Conservation (phyloP, 2,329 filamentous ascomycete genomes). For the Trichophyton equinum region DNA sequence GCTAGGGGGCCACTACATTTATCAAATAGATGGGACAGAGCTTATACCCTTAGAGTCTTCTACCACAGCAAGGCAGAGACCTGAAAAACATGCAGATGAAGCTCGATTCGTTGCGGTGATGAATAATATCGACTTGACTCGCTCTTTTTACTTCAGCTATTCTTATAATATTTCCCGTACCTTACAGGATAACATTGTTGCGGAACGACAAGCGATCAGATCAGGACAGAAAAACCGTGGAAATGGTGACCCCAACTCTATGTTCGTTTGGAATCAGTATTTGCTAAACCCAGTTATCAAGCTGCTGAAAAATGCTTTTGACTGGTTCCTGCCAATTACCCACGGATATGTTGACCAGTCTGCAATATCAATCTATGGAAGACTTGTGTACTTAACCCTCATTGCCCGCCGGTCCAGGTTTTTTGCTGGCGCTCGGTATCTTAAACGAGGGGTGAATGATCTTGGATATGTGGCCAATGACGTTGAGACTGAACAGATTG, state of each 20-base stretch:
- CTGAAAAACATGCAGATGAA: constrained; percentile 81
- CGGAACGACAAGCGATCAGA: constrained; percentile 59
- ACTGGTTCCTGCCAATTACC: constrained; percentile 93
- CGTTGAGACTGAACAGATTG: constrained; percentile 96
- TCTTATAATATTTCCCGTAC: constrained; percentile 92
- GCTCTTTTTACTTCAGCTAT: constrained; percentile 96
- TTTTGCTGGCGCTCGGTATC: constrained; percentile 85
- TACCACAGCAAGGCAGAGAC: constrained; percentile 52
- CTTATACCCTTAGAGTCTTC: constrained; percentile 73
- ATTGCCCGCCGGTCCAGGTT: constrained; percentile 84
- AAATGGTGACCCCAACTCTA: constrained; percentile 75
- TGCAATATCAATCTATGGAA: constrained; percentile 71
- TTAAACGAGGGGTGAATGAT: constrained; percentile 92
- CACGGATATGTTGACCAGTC: constrained; percentile 95
- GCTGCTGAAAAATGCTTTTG: constrained; percentile 66
- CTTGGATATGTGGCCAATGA: constrained; percentile 94
- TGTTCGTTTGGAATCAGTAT: constrained; percentile 98
- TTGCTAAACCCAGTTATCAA: constrained; percentile 62
- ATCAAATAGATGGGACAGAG: constrained; percentile 89
- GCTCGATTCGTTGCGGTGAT: constrained; percentile 77
- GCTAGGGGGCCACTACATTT: constrained; percentile 90
- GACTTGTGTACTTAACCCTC: constrained; percentile 80
- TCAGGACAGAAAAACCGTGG: constrained; percentile 50
- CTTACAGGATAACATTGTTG: constrained; percentile 79
- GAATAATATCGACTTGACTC: constrained; percentile 77